Evolutionary conservation across 192 early-diverging fungal species (phyloP), one percentile per base, ranked within the genome.

Genomic region (Umbelopsis isabellina): DNA sequence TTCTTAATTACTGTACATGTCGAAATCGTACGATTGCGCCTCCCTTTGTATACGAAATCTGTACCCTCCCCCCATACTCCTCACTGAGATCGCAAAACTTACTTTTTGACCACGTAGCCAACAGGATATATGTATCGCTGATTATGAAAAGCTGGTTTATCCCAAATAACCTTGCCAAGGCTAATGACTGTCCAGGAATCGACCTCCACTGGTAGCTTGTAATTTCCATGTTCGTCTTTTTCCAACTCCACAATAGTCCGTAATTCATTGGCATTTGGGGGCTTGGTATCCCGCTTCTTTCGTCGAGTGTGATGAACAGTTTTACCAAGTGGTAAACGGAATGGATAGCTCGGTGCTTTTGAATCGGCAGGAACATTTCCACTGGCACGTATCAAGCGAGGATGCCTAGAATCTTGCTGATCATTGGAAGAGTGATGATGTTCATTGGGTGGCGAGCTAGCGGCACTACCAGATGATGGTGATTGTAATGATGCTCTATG

Each of bases 91-190:
- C 10, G 37, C 37, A 41, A 2, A n/a, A 68, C 69, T 80, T 75
- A 82, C 81, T 79, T 80, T 52, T 75, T 83, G 16, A 90, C 86
- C n/a, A 79, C 86, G 80, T 94, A 97, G 13, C 95, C 95, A 6
- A 95, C 92, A 2, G 95, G 95, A 79, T 86, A 97, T 65, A 97
- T 96, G 70, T 97, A 96, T 12, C 94, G 85, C 70, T 96, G 92
- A 67, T 86, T 93, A 70, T 97, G 94, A 75, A 92, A 97, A 3
- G 87, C 81, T 30, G 88, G 84, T 23, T 90, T 85, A 72, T 95
- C 91, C 75, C 83, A 87, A 5, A 94, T 82, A 11, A 97, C 88
- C 15, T 68, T 70, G 23, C 95, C 95, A 16, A 95, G 80, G 61
- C 48, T 69, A 4, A 88, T 74, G 22, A 97, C 80, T 12, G 91